Evolutionary conservation across 305 asterid species (phyloP).

Genomic region (Fraxinus velutina): DNA sequence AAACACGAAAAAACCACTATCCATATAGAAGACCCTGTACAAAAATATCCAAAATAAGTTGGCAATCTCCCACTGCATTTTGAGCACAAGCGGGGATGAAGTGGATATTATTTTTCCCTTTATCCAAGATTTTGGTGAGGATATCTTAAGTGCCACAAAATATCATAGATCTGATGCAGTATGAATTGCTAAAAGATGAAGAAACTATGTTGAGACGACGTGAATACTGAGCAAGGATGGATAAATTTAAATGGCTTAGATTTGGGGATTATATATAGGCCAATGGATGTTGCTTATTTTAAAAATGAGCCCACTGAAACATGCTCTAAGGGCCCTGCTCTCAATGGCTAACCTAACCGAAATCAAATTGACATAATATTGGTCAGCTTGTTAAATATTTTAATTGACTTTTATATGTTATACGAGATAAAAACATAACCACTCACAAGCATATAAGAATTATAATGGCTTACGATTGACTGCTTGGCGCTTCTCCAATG

Average conservation of each 20-base stretch:
- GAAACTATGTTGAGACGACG: background rate
- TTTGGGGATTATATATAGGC: background rate
- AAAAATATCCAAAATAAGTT: background rate
- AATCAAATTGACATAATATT: background rate
- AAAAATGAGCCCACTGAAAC: background rate
- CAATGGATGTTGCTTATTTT: background rate
- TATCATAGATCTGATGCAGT: background rate
- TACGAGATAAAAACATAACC: background rate
- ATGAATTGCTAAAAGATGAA: background rate
- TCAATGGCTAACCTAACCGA: background rate
- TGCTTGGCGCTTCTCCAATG: slow-evolving; percentile 99
- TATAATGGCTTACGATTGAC: slow-evolving; percentile 73
- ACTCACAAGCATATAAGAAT: background rate
- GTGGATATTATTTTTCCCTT: background rate
- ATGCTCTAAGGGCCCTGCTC: background rate
- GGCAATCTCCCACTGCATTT: background rate
- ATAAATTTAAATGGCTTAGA: background rate
- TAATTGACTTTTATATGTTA: background rate
- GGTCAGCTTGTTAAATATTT: background rate
- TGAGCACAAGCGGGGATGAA: background rate
- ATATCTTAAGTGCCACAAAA: background rate
- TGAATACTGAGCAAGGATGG: background rate
- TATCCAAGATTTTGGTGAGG: background rate
- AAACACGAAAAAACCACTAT: background rate
- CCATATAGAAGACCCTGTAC: background rate